Conservation (phyloP, 2,329 filamentous ascomycete genomes). For the Trichocomaceae sp. region DNA sequence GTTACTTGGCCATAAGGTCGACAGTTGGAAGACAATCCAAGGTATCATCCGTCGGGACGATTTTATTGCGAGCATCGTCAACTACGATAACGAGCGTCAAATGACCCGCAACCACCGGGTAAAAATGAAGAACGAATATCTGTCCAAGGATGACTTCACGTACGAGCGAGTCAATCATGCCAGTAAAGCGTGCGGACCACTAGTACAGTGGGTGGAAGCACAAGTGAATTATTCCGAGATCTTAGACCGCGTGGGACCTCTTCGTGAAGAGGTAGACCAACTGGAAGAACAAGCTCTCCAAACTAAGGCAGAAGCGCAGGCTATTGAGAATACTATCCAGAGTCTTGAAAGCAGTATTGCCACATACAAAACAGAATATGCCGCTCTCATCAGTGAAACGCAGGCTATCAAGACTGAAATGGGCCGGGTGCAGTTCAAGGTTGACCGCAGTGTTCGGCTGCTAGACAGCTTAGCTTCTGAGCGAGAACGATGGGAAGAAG, state of each 20-base stretch:
- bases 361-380: slow-evolving; percentile 94
- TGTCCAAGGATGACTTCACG: slow-evolving; percentile 91
- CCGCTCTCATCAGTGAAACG: slow-evolving; percentile 89
- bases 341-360: slow-evolving; percentile 84
- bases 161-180: slow-evolving; percentile 94
- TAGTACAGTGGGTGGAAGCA: slow-evolving; percentile 94
- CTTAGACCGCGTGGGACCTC: slow-evolving; percentile 82
- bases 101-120: slow-evolving; percentile 78
- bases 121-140: slow-evolving; percentile 88
- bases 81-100: slow-evolving; percentile 89
- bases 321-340: slow-evolving; percentile 79
- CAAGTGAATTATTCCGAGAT: slow-evolving; percentile 99
- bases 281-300: slow-evolving; percentile 83
- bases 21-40: slow-evolving; percentile 87
- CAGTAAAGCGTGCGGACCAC: slow-evolving; percentile 90
- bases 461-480: slow-evolving; percentile 94
- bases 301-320: slow-evolving; percentile 88
- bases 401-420: slow-evolving; percentile 97
- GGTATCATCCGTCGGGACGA: slow-evolving; percentile 84
- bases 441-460: slow-evolving; percentile 88
- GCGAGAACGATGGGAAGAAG: slow-evolving; percentile 87
- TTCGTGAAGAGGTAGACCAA: slow-evolving; percentile 80
- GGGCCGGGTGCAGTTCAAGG: slow-evolving; percentile 94
- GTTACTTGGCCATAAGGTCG: slow-evolving; percentile 79
- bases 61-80: slow-evolving; percentile 96